Percentiles rank a stretch among this genome's conserved stretches.
phyloP scores from a whole-genome alignment of 352 stramenopile genomes.

The Phytophthora macrochlamydospora region DNA sequence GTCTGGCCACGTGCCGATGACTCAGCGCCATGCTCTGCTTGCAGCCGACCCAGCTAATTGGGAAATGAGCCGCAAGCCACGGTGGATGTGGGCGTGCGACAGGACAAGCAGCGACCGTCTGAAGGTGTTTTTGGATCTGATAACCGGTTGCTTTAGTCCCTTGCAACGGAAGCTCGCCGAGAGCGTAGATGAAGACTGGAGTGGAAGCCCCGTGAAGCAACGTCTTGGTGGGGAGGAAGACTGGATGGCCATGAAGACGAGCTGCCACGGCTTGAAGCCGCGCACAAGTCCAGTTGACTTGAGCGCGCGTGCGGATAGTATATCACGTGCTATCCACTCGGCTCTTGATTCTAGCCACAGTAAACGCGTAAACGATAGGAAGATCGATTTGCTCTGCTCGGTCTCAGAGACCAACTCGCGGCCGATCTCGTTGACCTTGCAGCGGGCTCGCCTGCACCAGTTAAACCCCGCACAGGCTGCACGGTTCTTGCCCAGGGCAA shows the following conservation, averaged over 20 bases:
- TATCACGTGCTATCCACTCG: background rate
- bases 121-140: slow-evolving; percentile 16
- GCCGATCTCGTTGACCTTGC: too few species aligned
- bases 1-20: too few species aligned
- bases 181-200: background rate
- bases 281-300: background rate
- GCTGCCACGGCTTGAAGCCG: background rate
- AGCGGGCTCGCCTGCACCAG: too few species aligned
- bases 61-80: slow-evolving; percentile 9
- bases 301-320: background rate
- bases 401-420: too few species aligned
- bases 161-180: background rate
- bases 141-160: slow-evolving; percentile 2
- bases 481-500: background rate
- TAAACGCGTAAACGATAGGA: too few species aligned
- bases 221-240: too few species aligned
- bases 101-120: slow-evolving; percentile 15
- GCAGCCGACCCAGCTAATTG: slow-evolving; percentile 16
- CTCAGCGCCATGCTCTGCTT: background rate
- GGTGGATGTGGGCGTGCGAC: slow-evolving; percentile 8
- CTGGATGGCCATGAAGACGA: too few species aligned
- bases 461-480: too few species aligned
- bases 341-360: background rate
- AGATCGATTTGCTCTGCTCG: too few species aligned
- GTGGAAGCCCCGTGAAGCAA: too few species aligned